Conservation (phyloP, 192 early-diverging fungal genomes). For the Gigaspora rosea region DNA sequence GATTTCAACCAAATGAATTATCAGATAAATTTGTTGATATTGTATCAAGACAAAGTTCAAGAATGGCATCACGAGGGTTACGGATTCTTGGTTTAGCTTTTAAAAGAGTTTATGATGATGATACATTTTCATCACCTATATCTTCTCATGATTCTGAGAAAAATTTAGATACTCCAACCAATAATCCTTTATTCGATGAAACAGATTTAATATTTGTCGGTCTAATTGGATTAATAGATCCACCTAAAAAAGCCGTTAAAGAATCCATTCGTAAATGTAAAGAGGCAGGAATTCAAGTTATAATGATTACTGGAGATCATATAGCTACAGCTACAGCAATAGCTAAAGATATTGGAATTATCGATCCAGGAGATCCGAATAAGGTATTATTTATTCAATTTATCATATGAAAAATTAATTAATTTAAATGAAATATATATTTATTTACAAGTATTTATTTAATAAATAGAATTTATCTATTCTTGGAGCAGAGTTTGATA, state of each 20-base stretch:
- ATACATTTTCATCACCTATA: not conserved
- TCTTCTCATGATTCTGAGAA: slow-evolving; percentile 42
- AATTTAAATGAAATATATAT: not conserved
- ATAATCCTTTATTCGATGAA: slow-evolving; percentile 61
- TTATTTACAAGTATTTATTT: not conserved
- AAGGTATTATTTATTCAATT: slow-evolving; percentile 36
- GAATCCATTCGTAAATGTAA: slow-evolving; percentile 83
- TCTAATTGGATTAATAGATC: slow-evolving; percentile 92
- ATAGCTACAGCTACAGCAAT: slow-evolving; percentile 91
- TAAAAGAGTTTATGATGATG: slow-evolving; percentile 55
- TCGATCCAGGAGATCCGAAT: slow-evolving; percentile 57
- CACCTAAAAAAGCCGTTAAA: slow-evolving; percentile 80
- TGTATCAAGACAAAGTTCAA: slow-evolving; percentile 60
- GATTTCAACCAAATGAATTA: slow-evolving; percentile 43
- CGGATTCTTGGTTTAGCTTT: slow-evolving; percentile 88
- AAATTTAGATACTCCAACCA: slow-evolving; percentile 45
- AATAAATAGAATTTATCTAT: slow-evolving; percentile 71
- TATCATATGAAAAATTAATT: not conserved
- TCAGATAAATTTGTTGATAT: slow-evolving; percentile 62
- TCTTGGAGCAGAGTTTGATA: slow-evolving; percentile 85
- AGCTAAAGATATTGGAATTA: slow-evolving; percentile 85
- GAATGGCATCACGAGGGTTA: slow-evolving; percentile 84
- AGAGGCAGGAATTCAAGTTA: slow-evolving; percentile 90
- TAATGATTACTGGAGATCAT: slow-evolving; percentile 99
- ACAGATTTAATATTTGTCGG: slow-evolving; percentile 83